A percentile compares a stretch with the other conserved stretches of the same genome.
Conservation (phyloP, 139 green algal genomes). For the Nannochloris sp. region DNA sequence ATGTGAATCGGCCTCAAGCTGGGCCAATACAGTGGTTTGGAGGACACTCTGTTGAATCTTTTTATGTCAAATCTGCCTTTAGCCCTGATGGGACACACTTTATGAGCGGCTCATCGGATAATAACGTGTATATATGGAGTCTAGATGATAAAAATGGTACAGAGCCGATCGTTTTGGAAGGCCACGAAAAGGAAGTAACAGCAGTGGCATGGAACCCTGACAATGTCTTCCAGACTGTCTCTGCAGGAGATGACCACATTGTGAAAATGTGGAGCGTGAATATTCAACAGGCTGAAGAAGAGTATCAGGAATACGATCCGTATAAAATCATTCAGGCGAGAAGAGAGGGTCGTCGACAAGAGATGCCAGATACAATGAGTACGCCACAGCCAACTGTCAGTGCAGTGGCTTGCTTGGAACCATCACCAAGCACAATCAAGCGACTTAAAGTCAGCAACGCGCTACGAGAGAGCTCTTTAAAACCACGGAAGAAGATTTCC, state of each 20-base stretch:
- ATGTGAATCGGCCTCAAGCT: conserved; percentile 21
- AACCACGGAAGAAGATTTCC: too few species aligned
- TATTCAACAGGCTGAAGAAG: conserved; percentile 1
- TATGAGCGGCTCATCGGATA: conserved; percentile 49
- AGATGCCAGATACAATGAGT: too few species aligned
- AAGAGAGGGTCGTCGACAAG: too few species aligned
- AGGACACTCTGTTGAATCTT: conserved; percentile 48
- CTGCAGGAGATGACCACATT: conserved; percentile 49
- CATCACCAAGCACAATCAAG: too few species aligned
- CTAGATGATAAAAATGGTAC: conserved; percentile 31
- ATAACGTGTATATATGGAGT: conserved; percentile 53
- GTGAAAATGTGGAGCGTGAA: conserved; percentile 47
- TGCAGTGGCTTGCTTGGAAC: too few species aligned
- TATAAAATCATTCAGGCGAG: too few species aligned
- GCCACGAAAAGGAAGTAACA: conserved; percentile 61
- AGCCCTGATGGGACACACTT: conserved; percentile 51
- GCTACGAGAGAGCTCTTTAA: too few species aligned
- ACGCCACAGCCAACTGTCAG: too few species aligned
- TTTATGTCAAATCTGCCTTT: conserved; percentile 65
- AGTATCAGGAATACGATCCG: not conserved
- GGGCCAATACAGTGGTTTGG: conserved; percentile 26
- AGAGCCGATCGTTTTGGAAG: conserved; percentile 32
- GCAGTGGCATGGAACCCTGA: conserved; percentile 59
- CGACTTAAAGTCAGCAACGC: too few species aligned
- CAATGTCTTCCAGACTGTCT: conserved; percentile 46